A percentile compares a stretch with the other conserved stretches of the same genome.
These are phyloP conservation scores for Boletellus ananiceps DNA, from an alignment of 768 basidiomycete genomes.

Conservation along the genomic window DNA sequence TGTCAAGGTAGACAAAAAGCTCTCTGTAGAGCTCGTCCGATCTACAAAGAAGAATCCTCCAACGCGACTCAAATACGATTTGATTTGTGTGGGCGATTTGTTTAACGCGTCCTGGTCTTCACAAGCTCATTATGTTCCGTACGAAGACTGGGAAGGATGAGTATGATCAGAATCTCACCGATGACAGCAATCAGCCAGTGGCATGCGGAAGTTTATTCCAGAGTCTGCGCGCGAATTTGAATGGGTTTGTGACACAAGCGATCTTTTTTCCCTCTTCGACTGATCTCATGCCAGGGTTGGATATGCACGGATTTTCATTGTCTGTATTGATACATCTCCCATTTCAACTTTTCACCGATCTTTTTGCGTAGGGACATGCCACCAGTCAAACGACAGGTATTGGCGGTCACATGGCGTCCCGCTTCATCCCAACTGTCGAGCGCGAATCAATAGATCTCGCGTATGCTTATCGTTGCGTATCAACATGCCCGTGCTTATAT, in stretches of 20 bases:
- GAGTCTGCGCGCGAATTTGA: conserved; percentile 80
- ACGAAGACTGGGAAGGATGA: conserved; percentile 75
- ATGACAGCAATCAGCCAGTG: conserved; percentile 54
- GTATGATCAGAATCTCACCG: conserved; percentile 66
- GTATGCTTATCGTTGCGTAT: conserved; percentile 37
- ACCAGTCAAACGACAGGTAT: conserved; percentile 90
- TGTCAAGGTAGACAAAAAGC: conserved; percentile 60
- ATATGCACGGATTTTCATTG: conserved; percentile 79
- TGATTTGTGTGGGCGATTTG: conserved; percentile 59
- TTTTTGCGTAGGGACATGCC: conserved; percentile 65
- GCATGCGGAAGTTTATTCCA: conserved; percentile 80
- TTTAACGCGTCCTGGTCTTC: background rate
- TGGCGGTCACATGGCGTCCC: conserved; percentile 63
- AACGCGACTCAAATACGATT: conserved; percentile 61
- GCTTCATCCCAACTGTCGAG: conserved; percentile 95
- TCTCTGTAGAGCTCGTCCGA: conserved; percentile 70
- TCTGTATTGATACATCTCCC: conserved; percentile 31
- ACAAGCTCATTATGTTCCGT: conserved; percentile 14
- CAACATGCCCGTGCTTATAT: background rate
- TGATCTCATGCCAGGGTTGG: conserved; percentile 45
- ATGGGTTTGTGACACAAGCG: conserved; percentile 51
- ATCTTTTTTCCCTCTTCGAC: background rate
- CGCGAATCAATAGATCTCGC: conserved; percentile 89
- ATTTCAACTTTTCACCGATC: background rate
- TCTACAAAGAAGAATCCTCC: conserved; percentile 97